Evolutionary conservation across 169 alveolate genomes (phyloP).

Genomic region (Plasmodium falciparum): DNA sequence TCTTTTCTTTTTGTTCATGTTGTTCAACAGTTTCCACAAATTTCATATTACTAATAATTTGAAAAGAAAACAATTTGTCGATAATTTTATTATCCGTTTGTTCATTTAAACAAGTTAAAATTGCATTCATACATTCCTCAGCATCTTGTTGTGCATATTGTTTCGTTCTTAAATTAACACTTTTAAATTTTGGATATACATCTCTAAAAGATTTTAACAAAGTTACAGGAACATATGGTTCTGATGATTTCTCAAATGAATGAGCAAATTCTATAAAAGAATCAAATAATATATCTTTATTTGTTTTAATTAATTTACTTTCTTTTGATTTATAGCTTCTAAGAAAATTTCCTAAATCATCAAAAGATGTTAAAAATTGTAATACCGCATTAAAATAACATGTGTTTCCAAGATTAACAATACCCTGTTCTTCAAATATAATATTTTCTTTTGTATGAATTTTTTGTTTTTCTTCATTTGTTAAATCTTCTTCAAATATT

Average conservation of each 20-base stretch:
- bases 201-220: constrained; percentile 71
- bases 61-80: constrained; percentile 49
- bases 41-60: constrained; percentile 32
- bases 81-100: constrained; percentile 49
- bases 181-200: constrained; percentile 67
- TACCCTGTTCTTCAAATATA: constrained; percentile 85
- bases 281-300: constrained; percentile 72
- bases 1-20: not conserved
- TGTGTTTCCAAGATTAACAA: constrained; percentile 96
- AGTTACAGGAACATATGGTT: constrained; percentile 67
- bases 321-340: constrained; percentile 57
- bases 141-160: constrained; percentile 82
- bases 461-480: constrained; percentile 93
- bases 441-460: constrained; percentile 79
- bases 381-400: constrained; percentile 95
- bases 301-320: constrained; percentile 14
- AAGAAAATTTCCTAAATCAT: constrained; percentile 83
- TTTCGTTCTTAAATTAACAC: constrained; percentile 59
- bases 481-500: constrained; percentile 93
- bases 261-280: constrained; percentile 80
- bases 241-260: constrained; percentile 76
- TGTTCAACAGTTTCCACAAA: constrained; percentile 19
- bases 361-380: constrained; percentile 88
- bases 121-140: constrained; percentile 85
- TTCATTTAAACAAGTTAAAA: constrained; percentile 79